Evolutionary conservation across 805 yeast genomes (phyloP).

Genomic region (Cephaloascus fragrans): DNA sequence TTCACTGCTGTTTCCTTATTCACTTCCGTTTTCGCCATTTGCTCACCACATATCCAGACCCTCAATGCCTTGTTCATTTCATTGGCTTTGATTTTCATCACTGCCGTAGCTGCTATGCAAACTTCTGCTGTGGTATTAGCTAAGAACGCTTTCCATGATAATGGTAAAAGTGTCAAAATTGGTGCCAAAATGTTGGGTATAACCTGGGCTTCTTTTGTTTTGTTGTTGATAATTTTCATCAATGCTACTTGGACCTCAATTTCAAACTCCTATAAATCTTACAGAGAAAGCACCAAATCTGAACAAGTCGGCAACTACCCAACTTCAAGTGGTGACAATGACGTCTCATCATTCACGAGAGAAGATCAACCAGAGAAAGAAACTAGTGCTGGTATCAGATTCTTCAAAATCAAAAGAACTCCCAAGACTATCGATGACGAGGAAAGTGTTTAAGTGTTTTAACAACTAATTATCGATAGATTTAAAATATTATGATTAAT

Average conservation of each 20-base stretch:
- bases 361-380: constrained; percentile 13
- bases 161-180: constrained; percentile 31
- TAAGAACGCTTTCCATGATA: constrained; percentile 51
- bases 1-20: constrained; percentile 57
- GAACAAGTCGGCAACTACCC: constrained; percentile 8
- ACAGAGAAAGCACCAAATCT: constrained; percentile 28
- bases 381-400: constrained; percentile 57
- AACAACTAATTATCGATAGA: too few relatives aligned
- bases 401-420: constrained; percentile 62
- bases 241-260: constrained; percentile 42
- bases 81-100: constrained; percentile 41
- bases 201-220: constrained; percentile 61
- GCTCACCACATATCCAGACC: constrained; percentile 45
- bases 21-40: constrained; percentile 42
- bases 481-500: too few relatives aligned
- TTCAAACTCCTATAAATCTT: constrained; percentile 39
- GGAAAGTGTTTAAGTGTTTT: constrained; percentile 28
- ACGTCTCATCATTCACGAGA: constrained; percentile 33
- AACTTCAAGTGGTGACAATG: constrained; percentile 10
- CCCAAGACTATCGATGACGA: constrained; percentile 28
- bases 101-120: constrained; percentile 58
- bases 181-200: constrained; percentile 54
- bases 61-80: constrained; percentile 41
- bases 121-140: constrained; percentile 78
- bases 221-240: constrained; percentile 39